Evolutionary conservation across 2,329 filamentous ascomycete genomes (phyloP), one percentile per base, ranked within the genome.

Genomic region (Cordyceps fumosorosea): DNA sequence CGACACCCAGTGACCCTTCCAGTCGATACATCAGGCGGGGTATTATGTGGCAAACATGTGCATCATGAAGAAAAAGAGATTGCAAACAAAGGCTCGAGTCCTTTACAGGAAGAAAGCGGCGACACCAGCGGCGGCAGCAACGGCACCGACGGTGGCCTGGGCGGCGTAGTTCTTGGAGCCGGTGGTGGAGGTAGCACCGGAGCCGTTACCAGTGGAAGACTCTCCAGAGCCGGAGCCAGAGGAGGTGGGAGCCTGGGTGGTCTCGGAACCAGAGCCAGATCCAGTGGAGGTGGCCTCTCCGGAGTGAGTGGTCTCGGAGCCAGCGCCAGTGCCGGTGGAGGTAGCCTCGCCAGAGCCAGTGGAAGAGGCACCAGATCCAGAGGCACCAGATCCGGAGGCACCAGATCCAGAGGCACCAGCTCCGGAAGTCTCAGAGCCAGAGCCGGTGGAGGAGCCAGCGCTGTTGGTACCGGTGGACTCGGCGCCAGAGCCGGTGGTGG

Each of bases 91-190:
- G 42, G 48, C 48, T 55, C 56, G 20, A 37, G 12, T 61, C 32
- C 65, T 66, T 78, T 80, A 83, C 63, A 83, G 75, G 63, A 83
- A 71, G 64, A 81, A 67, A 64, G 75, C 78, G 47, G 78, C 80
- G 52, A 83, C 63, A 69, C 80, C 81, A 22, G 78, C 80, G 24
- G 77, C 80, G 57, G 79, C 80, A 47, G 78, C 80, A 42, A 83
- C 64, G 55, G 82, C 65, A 62, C 79, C 81, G 32, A 71, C 79
- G 62, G 75, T 77, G 55, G 80, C 81, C 68, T 66, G 60, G 60
- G 60, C 56, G 47, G 37, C 51, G 53, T 11, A 48, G 47, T 59
- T 59, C 2, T 20, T 62, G 42, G 64, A 62, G 37, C 63, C 64
- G 56, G 62, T 66, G 51, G 65, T 65, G 6, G 67, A 66, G 20